Evolutionary conservation across 148 eudicot species (phyloP).

Genomic region (Chenopodium album): DNA sequence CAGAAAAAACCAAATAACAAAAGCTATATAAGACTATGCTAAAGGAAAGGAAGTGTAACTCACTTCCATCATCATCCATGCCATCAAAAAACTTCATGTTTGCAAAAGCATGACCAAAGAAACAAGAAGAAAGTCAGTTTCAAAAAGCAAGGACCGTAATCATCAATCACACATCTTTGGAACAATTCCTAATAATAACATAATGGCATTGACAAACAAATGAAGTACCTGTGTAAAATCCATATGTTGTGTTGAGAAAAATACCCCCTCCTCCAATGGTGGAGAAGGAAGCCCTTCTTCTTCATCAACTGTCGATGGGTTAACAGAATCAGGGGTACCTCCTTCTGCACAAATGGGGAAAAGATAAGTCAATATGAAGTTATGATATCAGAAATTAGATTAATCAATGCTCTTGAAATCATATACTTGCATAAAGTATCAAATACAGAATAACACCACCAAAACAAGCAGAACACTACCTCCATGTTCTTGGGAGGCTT

Average conservation of each 20-base stretch:
- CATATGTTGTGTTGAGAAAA: conserved; percentile 57
- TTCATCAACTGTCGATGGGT: conserved; percentile 76
- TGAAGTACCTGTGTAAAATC: conserved; percentile 61
- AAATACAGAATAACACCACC: not conserved
- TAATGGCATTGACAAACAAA: not conserved
- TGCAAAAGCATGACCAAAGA: conserved; percentile 20
- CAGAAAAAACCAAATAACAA: conserved; percentile 44
- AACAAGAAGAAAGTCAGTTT: conserved; percentile 41
- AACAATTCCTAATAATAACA: not conserved
- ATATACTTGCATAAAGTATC: not conserved
- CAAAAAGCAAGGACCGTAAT: not conserved
- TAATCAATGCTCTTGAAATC: not conserved
- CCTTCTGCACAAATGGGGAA: conserved; percentile 32
- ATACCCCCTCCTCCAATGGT: conserved; percentile 75
- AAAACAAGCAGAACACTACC: conserved; percentile 35
- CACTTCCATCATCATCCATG: conserved; percentile 96
- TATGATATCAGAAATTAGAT: not conserved
- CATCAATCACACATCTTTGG: not conserved
- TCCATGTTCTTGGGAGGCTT: conserved; percentile 48
- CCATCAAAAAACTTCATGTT: conserved; percentile 77
- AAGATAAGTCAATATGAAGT: not conserved
- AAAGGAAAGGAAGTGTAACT: conserved; percentile 47
- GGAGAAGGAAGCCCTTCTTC: conserved; percentile 98
- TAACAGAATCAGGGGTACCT: conserved; percentile 71
- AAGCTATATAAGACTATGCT: conserved; percentile 29